These are phyloP conservation scores for Mycotypha africana DNA, from an alignment of 371 early-diverging fungal genomes.

Conservation along the genomic window DNA sequence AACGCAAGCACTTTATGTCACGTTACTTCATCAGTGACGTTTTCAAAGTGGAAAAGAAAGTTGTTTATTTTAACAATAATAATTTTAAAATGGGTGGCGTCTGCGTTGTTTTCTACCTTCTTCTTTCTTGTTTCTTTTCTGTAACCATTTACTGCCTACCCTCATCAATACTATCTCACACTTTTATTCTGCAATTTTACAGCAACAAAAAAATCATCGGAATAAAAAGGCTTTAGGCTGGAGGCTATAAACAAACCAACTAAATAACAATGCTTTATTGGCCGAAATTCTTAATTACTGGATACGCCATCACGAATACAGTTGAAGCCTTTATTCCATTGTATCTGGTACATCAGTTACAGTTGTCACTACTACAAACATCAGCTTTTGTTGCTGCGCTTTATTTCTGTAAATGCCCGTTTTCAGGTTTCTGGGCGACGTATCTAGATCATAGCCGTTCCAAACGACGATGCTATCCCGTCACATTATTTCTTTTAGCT, in stretches of 20 bases:
- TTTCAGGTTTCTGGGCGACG: conserved; percentile 11
- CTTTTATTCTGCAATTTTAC: neutral
- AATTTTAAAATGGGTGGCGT: too few species aligned
- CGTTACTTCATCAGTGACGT: too few species aligned
- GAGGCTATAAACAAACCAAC: too few species aligned
- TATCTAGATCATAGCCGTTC: conserved; percentile 1
- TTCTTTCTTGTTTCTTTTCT: too few species aligned
- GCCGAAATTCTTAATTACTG: conserved; percentile 15
- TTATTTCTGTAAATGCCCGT: conserved; percentile 1
- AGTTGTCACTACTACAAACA: conserved; percentile 5
- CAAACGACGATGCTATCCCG: conserved; percentile 5
- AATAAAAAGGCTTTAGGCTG: too few species aligned
- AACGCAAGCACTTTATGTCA: too few species aligned
- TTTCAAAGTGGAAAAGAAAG: too few species aligned
- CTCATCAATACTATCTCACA: too few species aligned
- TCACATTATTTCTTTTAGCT: conserved; percentile 1
- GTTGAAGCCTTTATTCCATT: conserved; percentile 17
- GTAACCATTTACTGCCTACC: too few species aligned
- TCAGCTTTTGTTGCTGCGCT: conserved; percentile 6
- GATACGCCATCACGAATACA: conserved; percentile 12
- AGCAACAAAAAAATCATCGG: neutral
- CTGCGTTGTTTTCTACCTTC: too few species aligned
- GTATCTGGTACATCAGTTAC: conserved; percentile 11
- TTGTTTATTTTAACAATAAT: too few species aligned
- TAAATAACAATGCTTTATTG: conserved; percentile 18